Base-by-base conservation (phyloP, 2,329 filamentous ascomycete species). In the Aspergillus fischeri region DNA sequence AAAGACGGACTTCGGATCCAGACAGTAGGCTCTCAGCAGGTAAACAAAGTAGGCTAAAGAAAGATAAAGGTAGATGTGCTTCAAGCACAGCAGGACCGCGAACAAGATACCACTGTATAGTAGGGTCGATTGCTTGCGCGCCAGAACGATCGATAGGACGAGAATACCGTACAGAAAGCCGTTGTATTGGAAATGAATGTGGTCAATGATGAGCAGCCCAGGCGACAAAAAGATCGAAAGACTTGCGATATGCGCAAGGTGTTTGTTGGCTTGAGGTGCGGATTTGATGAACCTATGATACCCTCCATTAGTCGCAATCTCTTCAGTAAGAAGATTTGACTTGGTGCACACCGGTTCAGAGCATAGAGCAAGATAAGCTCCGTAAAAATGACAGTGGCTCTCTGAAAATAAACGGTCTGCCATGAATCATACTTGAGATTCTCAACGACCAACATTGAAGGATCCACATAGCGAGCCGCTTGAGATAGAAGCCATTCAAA, bases 151-250 rank as follows among this genome's bases (percentile, higher is more conserved):
- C 2, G 94, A 97, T 54, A 93, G 81, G 41, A 97, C 84, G 52
- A 99, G 80, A 47, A 97, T 79, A 41, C 94, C 94, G 72, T 97
- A 99, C 76, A 99, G 86, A 76, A 92, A 92, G 44, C 94, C 93
- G 78, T 99, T 99, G 79, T 99, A 99, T 79, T 99, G 94, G 74
- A 99, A 99, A 74, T 97, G 92, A 63, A 97, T 93, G 73, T 99
- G 94, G 70, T 99, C 94, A 73, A 99, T 97, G 71, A 99, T 95
- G 59, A 99, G 81, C 38, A 99, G 84, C 1, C 93, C 94, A 0
- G 94, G 94, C 0, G 92, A 97, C 11, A 97, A 84, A 3, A 97
- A 79, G 58, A 99, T 87, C 1, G 93, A 97, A 55, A 97, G 81
- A 25, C 92, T 92, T 49, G 89, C 90, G 25, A 90, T 91, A 70